Evolutionary conservation across 495 filamentous ascomycete genomes (phyloP), one percentile per base, ranked within the genome.

Genomic region (Letharia columbiana): DNA sequence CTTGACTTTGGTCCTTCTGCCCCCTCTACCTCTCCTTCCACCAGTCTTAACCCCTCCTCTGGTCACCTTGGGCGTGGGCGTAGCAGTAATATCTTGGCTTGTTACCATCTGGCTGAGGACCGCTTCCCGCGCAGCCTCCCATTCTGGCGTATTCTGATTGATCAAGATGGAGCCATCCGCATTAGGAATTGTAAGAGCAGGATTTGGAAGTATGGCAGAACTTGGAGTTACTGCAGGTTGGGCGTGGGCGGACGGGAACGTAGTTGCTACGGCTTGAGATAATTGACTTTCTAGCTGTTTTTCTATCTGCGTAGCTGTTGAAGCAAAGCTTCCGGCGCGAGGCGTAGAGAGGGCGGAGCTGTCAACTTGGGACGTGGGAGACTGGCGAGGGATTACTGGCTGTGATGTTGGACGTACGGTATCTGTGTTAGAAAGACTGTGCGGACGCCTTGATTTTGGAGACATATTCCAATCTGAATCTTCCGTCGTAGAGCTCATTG

Each of bases 61-160:
- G 15, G 66, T 39, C 52, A 63, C 65, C 37, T 67, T 68, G 20
- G 63, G 40, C 13, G 47, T 65, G 20, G 54, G 57, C 20, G 44
- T 58, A 39, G 63, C 56, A 4, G 68, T 68, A 44, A 77, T 60
- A 31, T 75, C 75, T 39, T 77, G 70, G 63, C 72, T 77, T 41
- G 77, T 80, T 18, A 73, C 72, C 71, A 79, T 78, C 18, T 61
- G 73, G 62, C 75, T 72, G 60, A 81, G 68, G 15, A 81, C 76
- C 61, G 78, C 71, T 61, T 75, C 74, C 49, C 75, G 72, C 33
- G 79, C 78, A 17, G 78, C 77, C 66, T 79, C 73, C 71, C 73
- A 80, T 15, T 70, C 74, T 4, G 71, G 67, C 17, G 71, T 68
- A 31, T 63, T 62, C 15, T 49, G 68, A 23, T 49, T 64, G 40